phyloP scores from a whole-genome alignment of 2,329 filamentous ascomycete species.

The Colletotrichum caudatum region DNA sequence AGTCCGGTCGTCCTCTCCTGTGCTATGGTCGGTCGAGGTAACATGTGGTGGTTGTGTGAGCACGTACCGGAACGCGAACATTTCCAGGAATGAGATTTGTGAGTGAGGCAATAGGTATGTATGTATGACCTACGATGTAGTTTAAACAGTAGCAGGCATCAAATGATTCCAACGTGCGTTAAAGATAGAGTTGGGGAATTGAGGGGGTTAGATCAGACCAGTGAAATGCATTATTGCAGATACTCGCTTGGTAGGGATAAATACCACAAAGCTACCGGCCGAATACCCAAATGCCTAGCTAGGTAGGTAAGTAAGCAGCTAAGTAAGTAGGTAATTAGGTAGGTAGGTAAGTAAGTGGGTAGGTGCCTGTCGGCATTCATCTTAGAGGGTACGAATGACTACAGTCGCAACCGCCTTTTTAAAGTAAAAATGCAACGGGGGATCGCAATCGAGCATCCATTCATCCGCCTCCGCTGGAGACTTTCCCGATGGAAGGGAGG shows the following conservation, averaged over 20 bases:
- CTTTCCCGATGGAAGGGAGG: slow-evolving; percentile 4
- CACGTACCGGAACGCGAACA: not conserved
- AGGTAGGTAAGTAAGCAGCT: not conserved
- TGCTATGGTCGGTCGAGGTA: not conserved
- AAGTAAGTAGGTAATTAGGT: not conserved
- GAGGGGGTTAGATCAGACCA: slow-evolving; percentile 3
- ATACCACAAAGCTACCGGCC: slow-evolving; percentile 21
- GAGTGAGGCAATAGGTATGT: not conserved
- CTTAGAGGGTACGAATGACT: not conserved
- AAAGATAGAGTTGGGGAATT: slow-evolving; percentile 30
- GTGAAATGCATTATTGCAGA: not conserved
- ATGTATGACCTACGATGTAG: too few relatives aligned
- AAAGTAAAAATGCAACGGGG: not conserved
- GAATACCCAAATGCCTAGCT: not conserved
- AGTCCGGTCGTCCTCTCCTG: not conserved
- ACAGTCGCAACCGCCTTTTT: not conserved
- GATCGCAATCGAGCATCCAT: not conserved
- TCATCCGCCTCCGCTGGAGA: not conserved
- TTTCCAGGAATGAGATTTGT: not conserved
- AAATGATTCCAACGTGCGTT: not conserved
- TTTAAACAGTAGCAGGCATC: not conserved
- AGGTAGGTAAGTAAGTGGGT: too few relatives aligned
- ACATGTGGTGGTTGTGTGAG: not conserved
- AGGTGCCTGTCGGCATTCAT: too few relatives aligned
- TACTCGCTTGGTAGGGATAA: slow-evolving; percentile 9